Evolutionary conservation across 1,284 basidiomycete genomes (phyloP).

Genomic region (Inonotus obliquus): DNA sequence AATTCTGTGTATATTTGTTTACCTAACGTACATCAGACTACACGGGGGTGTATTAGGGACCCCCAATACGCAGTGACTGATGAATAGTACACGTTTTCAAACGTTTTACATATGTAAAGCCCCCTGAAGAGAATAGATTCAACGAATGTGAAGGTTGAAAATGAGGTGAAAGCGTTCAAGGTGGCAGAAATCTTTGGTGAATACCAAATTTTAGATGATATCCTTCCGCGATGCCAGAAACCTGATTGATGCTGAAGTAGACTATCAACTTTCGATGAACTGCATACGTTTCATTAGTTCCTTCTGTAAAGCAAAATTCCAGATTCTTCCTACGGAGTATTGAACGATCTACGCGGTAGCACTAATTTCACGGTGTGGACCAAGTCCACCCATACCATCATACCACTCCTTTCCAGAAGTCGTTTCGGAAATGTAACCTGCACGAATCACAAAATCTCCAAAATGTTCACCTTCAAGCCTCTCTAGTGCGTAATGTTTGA

Average conservation of each 20-base stretch:
- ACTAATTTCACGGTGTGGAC: conserved; percentile 35
- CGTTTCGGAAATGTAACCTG: conserved; percentile 79
- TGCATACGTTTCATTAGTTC: too few species aligned
- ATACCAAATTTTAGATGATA: too few species aligned
- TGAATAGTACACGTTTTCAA: background rate
- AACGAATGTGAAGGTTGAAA: too few species aligned
- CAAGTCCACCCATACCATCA: conserved; percentile 73
- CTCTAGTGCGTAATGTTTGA: conserved; percentile 90
- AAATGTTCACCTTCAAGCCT: conserved; percentile 88
- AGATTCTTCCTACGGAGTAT: background rate
- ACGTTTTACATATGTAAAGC: background rate
- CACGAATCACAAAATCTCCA: conserved; percentile 92
- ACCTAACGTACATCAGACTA: too few species aligned
- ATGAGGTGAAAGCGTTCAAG: too few species aligned
- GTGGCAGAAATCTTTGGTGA: too few species aligned
- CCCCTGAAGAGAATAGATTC: too few species aligned
- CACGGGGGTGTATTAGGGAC: too few species aligned
- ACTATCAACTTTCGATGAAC: too few species aligned
- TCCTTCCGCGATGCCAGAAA: too few species aligned
- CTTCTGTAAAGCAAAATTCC: background rate
- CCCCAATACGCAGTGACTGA: background rate
- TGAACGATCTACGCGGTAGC: background rate
- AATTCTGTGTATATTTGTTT: too few species aligned
- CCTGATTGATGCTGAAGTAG: too few species aligned
- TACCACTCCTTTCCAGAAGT: conserved; percentile 80